Conservation (phyloP, 345 rosid species). For the Rubroshorea leprosula region DNA sequence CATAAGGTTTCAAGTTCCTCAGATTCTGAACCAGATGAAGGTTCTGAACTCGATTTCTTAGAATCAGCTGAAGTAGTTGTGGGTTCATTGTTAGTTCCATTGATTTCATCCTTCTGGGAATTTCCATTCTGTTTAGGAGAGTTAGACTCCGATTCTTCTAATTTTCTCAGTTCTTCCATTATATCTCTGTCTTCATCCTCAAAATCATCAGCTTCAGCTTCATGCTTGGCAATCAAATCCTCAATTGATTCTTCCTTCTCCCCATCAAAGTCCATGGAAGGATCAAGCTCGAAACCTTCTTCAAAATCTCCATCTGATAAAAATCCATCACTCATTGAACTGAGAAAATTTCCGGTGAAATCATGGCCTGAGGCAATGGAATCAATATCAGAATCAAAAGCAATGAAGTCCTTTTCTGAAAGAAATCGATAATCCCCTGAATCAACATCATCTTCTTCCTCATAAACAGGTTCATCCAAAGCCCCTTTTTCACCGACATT, state of each 20-base stretch:
- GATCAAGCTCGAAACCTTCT: constrained; percentile 14
- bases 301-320: constrained; percentile 52
- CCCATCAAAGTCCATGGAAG: background rate
- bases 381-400: constrained; percentile 40
- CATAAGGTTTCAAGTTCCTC: constrained; percentile 62
- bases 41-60: constrained; percentile 1
- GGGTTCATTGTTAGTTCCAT: constrained; percentile 10
- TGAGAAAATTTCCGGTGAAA: constrained; percentile 29
- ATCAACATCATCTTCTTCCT: constrained; percentile 15
- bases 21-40: constrained; percentile 21
- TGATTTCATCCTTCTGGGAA: constrained; percentile 12
- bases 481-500: constrained; percentile 9
- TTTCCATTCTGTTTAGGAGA: constrained; percentile 9
- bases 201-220: constrained; percentile 19
- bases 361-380: constrained; percentile 52
- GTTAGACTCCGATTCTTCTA: constrained; percentile 28
- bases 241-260: constrained; percentile 17
- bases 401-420: constrained; percentile 36
- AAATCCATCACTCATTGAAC: constrained; percentile 43
- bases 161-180: constrained; percentile 25
- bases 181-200: constrained; percentile 23
- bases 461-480: background rate
- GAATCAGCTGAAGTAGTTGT: background rate
- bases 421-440: constrained; percentile 27
- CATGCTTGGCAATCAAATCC: constrained; percentile 11